These are phyloP conservation scores for Phytophthora pini DNA, from an alignment of 352 stramenopile genomes.

Conservation along the genomic window DNA sequence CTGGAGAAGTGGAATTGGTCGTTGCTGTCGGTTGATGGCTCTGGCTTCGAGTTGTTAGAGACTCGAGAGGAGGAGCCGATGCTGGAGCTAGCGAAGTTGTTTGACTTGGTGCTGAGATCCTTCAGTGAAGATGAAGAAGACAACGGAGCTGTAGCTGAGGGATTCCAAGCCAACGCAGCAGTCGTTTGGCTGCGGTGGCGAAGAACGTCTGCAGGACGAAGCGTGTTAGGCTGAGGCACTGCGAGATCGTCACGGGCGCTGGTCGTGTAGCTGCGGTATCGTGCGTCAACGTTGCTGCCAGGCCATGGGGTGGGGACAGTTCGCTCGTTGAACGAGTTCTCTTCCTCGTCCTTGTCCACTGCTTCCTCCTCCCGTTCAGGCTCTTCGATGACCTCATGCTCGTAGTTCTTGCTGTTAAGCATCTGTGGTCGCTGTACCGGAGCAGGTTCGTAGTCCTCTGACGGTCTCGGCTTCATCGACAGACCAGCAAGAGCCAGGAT, in stretches of 20 bases:
- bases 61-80: conserved; percentile 6
- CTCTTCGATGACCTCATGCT: conserved; percentile 27
- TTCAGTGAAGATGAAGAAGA: conserved; percentile 13
- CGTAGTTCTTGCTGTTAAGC: conserved; percentile 18
- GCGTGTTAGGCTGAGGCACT: conserved; percentile 11
- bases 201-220: conserved; percentile 39
- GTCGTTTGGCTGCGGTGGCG: conserved; percentile 40
- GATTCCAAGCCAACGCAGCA: conserved; percentile 25
- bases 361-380: conserved; percentile 16
- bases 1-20: conserved; percentile 30
- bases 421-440: conserved; percentile 11
- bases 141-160: conserved; percentile 26
- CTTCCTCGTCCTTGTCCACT: conserved; percentile 13
- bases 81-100: conserved; percentile 25
- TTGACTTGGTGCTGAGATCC: conserved; percentile 15
- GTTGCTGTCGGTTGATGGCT: conserved; percentile 7
- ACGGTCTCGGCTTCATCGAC: conserved; percentile 40
- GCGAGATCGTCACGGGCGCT: conserved; percentile 20
- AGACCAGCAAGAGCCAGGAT: conserved; percentile 65
- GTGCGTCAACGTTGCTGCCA: conserved; percentile 18
- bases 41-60: conserved; percentile 3
- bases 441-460: conserved; percentile 34
- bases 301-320: conserved; percentile 21
- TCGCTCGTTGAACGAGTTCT: conserved; percentile 10
- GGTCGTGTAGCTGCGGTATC: conserved; percentile 27